These are phyloP conservation scores for Trametes maxima DNA, from an alignment of 768 basidiomycete genomes.

Conservation along the genomic window DNA sequence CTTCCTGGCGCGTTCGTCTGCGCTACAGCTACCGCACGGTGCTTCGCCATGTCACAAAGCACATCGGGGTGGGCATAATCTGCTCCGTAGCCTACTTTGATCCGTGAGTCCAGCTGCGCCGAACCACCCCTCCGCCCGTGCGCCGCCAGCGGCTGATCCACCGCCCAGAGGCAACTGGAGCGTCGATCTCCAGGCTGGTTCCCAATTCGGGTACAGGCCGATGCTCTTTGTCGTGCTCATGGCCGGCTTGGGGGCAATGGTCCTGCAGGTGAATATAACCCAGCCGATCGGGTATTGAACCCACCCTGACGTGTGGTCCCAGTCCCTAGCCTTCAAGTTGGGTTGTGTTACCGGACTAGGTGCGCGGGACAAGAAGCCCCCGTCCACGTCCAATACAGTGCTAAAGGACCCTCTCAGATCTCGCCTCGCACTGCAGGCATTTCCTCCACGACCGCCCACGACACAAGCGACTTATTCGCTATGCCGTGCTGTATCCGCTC, in stretches of 20 bases:
- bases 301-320: constrained; percentile 4
- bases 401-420: constrained; percentile 34
- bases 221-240: constrained; percentile 84
- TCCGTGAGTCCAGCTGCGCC: constrained; percentile 49
- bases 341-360: constrained; percentile 83
- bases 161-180: constrained; percentile 78
- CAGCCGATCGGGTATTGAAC: background rate
- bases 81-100: constrained; percentile 90
- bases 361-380: constrained; percentile 35
- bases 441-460: constrained; percentile 45
- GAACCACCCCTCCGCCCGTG: background rate
- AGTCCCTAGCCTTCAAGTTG: constrained; percentile 77
- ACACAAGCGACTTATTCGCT: constrained; percentile 40
- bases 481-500: constrained; percentile 45
- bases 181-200: constrained; percentile 87
- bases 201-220: constrained; percentile 76
- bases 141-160: background rate
- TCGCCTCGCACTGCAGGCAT: constrained; percentile 49
- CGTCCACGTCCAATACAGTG: background rate
- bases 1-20: constrained; percentile 4
- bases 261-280: constrained; percentile 62
- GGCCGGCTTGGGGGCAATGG: constrained; percentile 79
- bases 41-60: constrained; percentile 24
- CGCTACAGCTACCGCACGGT: constrained; percentile 6
- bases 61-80: constrained; percentile 78